Evolutionary conservation across 78 protist species (phyloP).

Genomic region (Dictyostelium purpureum): DNA sequence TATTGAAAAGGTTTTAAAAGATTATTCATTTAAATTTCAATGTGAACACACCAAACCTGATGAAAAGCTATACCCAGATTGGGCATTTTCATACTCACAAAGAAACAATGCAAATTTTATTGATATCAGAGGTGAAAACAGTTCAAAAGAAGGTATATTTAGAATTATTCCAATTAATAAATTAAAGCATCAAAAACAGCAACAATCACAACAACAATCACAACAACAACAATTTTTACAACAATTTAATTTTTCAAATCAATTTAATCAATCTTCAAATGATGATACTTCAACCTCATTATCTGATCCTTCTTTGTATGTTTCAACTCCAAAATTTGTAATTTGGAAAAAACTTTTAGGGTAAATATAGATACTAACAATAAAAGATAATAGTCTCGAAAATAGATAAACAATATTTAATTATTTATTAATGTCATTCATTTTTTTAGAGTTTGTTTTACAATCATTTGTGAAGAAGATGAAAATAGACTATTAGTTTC

Average conservation of each 20-base stretch:
- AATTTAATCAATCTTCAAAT: too few relatives aligned
- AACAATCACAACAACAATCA: neutral
- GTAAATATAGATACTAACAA: neutral
- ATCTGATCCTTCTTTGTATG: neutral
- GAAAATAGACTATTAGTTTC: slow-evolving; percentile 45
- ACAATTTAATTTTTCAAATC: too few relatives aligned
- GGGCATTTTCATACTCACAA: slow-evolving; percentile 25
- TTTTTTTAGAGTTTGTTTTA: slow-evolving; percentile 42
- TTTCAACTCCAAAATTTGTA: slow-evolving; percentile 22
- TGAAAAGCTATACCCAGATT: slow-evolving; percentile 46
- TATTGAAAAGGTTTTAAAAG: slow-evolving; percentile 24
- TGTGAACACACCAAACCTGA: slow-evolving; percentile 66
- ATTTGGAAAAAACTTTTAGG: slow-evolving; percentile 64
- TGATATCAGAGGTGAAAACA: slow-evolving; percentile 2
- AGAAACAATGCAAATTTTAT: neutral
- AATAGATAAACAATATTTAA: neutral
- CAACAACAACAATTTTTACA: neutral
- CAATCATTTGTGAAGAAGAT: slow-evolving; percentile 63
- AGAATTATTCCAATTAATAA: slow-evolving; percentile 17
- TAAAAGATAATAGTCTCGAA: too few relatives aligned
- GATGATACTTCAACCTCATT: neutral
- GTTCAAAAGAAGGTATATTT: slow-evolving; percentile 64
- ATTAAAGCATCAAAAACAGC: neutral
- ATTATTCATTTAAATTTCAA: slow-evolving; percentile 29
- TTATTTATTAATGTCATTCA: neutral